Conservation (phyloP, 78 protist species). For the Polysphondylium violaceum region DNA sequence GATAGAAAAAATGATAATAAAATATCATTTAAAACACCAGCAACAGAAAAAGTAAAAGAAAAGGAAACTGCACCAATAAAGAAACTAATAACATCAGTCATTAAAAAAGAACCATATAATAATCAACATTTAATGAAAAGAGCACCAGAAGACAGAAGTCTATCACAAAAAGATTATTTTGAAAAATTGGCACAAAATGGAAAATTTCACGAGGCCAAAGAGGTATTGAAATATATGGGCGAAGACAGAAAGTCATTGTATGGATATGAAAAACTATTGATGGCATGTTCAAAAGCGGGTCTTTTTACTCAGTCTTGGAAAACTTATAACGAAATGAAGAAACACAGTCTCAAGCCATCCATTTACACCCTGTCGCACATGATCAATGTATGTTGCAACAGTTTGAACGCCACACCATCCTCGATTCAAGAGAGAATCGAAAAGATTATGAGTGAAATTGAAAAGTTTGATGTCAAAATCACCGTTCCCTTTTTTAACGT, state of each 20-base stretch:
- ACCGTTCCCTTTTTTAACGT: conserved; percentile 34
- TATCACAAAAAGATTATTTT: conserved; percentile 55
- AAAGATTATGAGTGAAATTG: conserved; percentile 14
- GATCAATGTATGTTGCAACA: conserved; percentile 1
- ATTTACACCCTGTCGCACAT: conserved; percentile 21
- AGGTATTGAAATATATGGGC: conserved; percentile 15
- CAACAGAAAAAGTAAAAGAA: no score
- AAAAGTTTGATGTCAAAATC: conserved; percentile 2
- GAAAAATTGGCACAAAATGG: conserved; percentile 26
- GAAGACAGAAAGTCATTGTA: conserved; percentile 26
- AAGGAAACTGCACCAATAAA: no score
- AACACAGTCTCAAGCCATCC: conserved; percentile 33
- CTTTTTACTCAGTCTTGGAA: conserved; percentile 38
- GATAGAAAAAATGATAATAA: no score
- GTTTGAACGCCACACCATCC: not conserved
- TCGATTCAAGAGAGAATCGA: conserved; percentile 11
- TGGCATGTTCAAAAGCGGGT: conserved; percentile 37
- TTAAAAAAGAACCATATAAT: conserved; percentile 1
- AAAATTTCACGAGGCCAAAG: not conserved
- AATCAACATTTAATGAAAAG: conserved; percentile 7
- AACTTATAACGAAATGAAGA: conserved; percentile 50
- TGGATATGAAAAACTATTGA: conserved; percentile 48
- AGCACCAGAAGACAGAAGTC: conserved; percentile 47
- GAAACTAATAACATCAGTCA: no score
- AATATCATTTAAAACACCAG: no score